Evolutionary conservation across 1,284 basidiomycete species (phyloP).

Genomic region (Tremellales sp.): DNA sequence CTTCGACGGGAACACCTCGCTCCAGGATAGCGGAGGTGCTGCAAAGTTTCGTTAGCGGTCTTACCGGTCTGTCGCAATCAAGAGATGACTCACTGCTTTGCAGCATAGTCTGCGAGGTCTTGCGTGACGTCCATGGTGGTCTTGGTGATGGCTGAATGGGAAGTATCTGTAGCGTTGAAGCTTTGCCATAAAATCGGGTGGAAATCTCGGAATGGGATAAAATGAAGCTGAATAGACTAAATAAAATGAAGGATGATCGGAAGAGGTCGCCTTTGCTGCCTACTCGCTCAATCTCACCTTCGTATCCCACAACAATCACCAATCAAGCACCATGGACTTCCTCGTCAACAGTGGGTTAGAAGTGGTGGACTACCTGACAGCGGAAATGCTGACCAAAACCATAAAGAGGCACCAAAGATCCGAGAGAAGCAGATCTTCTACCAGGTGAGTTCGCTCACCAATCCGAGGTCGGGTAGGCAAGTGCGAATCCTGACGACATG

Average conservation of each 20-base stretch:
- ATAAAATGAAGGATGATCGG: conserved; percentile 11
- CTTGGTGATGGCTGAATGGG: background rate
- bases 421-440: conserved; percentile 42
- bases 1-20: conserved; percentile 72
- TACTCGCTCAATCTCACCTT: conserved; percentile 1
- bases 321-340: conserved; percentile 29
- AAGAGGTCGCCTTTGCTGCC: conserved; percentile 2
- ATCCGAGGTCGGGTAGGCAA: background rate
- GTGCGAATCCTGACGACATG: background rate
- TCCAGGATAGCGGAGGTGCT: conserved; percentile 55
- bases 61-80: background rate
- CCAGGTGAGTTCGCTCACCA: conserved; percentile 35
- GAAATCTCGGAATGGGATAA: conserved; percentile 21
- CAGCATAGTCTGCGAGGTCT: conserved; percentile 38
- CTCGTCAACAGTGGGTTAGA: conserved; percentile 37
- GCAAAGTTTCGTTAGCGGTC: conserved; percentile 9
- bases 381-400: conserved; percentile 12
- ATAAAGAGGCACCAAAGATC: conserved; percentile 34
- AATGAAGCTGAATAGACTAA: conserved; percentile 15
- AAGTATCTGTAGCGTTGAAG: background rate
- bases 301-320: conserved; percentile 10
- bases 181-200: background rate
- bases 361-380: background rate
- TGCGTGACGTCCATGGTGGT: conserved; percentile 43
- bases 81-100: conserved; percentile 29